Percentiles rank a stretch among this genome's conserved stretches.
phyloP scores from a whole-genome alignment of 106 monocot species.

The Dioscorea alata region DNA sequence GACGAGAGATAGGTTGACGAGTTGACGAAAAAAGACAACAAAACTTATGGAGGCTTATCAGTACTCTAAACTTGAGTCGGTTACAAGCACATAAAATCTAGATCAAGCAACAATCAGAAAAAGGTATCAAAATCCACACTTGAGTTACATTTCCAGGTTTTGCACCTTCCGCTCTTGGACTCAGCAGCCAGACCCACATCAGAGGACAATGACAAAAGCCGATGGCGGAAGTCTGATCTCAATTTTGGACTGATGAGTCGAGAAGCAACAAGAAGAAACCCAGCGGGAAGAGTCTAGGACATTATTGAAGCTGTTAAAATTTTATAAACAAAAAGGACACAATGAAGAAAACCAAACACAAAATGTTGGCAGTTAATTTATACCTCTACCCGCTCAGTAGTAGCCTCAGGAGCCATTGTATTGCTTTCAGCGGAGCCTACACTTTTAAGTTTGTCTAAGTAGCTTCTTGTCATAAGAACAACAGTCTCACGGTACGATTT shows the following conservation, averaged over 20 bases:
- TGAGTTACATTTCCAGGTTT: no score
- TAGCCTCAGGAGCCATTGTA: slow-evolving; percentile 58
- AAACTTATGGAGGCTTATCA: no score
- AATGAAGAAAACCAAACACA: background rate
- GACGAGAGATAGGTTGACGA: no score
- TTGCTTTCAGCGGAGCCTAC: slow-evolving; percentile 57
- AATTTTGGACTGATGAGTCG: slow-evolving; percentile 66
- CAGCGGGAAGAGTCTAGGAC: slow-evolving; percentile 94
- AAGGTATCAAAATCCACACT: background rate
- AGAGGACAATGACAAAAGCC: slow-evolving; percentile 90
- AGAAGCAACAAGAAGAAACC: slow-evolving; percentile 85
- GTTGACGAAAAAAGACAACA: no score
- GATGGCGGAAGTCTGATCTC: slow-evolving; percentile 80
- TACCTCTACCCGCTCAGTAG: slow-evolving; percentile 88
- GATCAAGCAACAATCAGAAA: background rate
- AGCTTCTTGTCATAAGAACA: slow-evolving; percentile 98
- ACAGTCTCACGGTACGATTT: slow-evolving; percentile 95
- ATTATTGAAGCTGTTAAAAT: slow-evolving; percentile 26
- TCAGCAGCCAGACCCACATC: slow-evolving; percentile 98
- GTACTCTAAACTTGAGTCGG: no score
- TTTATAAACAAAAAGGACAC: background rate
- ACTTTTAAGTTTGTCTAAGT: slow-evolving; percentile 86
- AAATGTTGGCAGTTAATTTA: background rate
- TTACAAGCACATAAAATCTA: no score
- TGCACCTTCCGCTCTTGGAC: slow-evolving; percentile 84